These are phyloP conservation scores for Colletotrichum spinosum DNA, from an alignment of 2,329 filamentous ascomycete genomes.

Conservation along the genomic window DNA sequence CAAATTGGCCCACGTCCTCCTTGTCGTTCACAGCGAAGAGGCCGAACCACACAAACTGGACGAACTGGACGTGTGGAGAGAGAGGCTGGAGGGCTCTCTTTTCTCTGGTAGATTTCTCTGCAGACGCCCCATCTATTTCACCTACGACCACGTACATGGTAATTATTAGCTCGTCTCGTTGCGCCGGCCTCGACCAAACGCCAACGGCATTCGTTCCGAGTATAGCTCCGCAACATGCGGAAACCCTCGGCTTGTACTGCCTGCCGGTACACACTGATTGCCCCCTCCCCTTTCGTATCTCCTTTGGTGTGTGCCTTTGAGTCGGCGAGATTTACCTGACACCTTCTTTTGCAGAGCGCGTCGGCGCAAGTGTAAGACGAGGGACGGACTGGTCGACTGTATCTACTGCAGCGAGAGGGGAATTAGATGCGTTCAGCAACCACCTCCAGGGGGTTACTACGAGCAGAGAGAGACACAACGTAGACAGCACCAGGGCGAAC, in stretches of 20 bases:
- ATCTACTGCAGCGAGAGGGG: constrained; percentile 62
- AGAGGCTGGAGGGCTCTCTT: too few relatives aligned
- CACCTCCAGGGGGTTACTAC: constrained; percentile 36
- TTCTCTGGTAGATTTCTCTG: too few relatives aligned
- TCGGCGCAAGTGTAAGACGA: constrained; percentile 36
- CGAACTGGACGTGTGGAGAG: too few relatives aligned
- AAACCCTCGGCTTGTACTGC: constrained; percentile 39
- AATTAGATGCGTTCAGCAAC: constrained; percentile 59
- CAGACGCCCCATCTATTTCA: neutral
- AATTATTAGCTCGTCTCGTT: neutral
- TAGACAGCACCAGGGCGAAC: constrained; percentile 17
- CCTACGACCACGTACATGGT: neutral
- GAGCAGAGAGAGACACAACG: constrained; percentile 36
- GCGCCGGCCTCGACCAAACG: neutral
- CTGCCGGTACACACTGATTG: constrained; percentile 32
- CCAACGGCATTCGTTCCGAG: constrained; percentile 29
- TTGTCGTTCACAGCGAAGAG: too few relatives aligned
- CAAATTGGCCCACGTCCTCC: neutral
- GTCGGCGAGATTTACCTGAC: constrained; percentile 25
- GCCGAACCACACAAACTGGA: too few relatives aligned
- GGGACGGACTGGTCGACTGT: constrained; percentile 56
- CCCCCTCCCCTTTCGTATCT: constrained; percentile 11
- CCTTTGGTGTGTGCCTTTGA: neutral
- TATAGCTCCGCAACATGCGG: constrained; percentile 29
- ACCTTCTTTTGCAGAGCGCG: constrained; percentile 28